Conservation (phyloP, 805 yeast species). For the Metschnikowia continentalis region DNA sequence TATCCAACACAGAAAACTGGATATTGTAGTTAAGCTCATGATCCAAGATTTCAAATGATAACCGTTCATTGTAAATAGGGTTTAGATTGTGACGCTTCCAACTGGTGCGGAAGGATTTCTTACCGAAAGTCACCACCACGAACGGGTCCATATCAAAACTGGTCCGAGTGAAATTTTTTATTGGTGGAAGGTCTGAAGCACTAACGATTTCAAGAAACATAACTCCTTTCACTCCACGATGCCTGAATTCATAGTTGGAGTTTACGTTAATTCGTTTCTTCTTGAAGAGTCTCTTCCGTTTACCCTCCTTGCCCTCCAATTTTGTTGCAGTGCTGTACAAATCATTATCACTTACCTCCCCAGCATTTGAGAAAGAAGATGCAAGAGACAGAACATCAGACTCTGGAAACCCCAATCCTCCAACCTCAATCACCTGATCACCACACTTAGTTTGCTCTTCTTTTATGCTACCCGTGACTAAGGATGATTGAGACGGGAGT, state of each 20-base stretch:
- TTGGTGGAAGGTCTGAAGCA: constrained; percentile 76
- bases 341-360: constrained; percentile 6
- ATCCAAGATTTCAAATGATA: constrained; percentile 71
- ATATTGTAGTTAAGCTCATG: constrained; percentile 64
- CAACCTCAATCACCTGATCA: background rate
- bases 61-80: constrained; percentile 76
- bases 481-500: background rate
- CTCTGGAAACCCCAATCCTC: background rate
- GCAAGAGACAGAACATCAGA: constrained; percentile 15
- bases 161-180: constrained; percentile 62
- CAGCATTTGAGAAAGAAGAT: constrained; percentile 8
- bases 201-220: constrained; percentile 70
- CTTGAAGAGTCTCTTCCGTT: constrained; percentile 6
- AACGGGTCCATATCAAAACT: constrained; percentile 97
- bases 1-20: constrained; percentile 73
- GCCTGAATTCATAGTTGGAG: constrained; percentile 34
- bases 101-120: constrained; percentile 79
- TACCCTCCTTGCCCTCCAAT: constrained; percentile 2
- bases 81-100: constrained; percentile 77
- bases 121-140: constrained; percentile 86
- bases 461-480: background rate
- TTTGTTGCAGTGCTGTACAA: constrained; percentile 7
- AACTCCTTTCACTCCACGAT: constrained; percentile 56
- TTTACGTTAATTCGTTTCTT: constrained; percentile 7
- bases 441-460: background rate